Evolutionary conservation across 345 rosid genomes (phyloP), one percentile per base, ranked within the genome.

Genomic region (Populus euphratica): DNA sequence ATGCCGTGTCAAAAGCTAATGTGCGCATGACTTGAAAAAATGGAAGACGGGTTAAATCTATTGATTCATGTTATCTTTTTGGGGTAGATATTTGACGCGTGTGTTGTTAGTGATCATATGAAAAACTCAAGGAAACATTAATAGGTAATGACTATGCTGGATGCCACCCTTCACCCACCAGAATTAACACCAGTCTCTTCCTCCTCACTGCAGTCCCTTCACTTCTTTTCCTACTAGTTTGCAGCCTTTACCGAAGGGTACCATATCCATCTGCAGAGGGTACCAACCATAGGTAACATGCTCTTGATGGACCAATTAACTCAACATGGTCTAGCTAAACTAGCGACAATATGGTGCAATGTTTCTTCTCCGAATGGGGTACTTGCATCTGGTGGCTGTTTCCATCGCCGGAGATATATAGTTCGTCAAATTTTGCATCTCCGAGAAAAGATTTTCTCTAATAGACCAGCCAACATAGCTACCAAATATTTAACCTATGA

Each of bases 231-330:
- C 66, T 79, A n/a, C 69, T 87, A 13, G 27, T 78, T 77, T 54
- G 79, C 5, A 81, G 81, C 2, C 82, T 84, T 36, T 86, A 92
- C 41, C 72, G 86, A 25, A 83, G 81, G 69, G 69, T 67, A 29
- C 96, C 90, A 0, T 90, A 81, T 71, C 99, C 99, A 2, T 98
- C 98, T 3, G 98, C 0, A 87, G 78, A 73, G 99, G 99, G 14
- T 87, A 31, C 98, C 98, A 17, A 73, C 94, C 47, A 86, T 96
- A 62, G 99, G 98, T 23, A 96, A 89, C 86, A 90, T 96, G 92
- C 54, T 83, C 3, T 84, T 96, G 95, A 88, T 92, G 92, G 97
- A 94, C 87, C 95, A 94, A 79, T 75, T 75, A 75, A 96, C 94
- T 3, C 97, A 96, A 82, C 92, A 92, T 44, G 99, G 97, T 17